Conservation (phyloP, 129 eudicot species). For the Daucus carota region DNA sequence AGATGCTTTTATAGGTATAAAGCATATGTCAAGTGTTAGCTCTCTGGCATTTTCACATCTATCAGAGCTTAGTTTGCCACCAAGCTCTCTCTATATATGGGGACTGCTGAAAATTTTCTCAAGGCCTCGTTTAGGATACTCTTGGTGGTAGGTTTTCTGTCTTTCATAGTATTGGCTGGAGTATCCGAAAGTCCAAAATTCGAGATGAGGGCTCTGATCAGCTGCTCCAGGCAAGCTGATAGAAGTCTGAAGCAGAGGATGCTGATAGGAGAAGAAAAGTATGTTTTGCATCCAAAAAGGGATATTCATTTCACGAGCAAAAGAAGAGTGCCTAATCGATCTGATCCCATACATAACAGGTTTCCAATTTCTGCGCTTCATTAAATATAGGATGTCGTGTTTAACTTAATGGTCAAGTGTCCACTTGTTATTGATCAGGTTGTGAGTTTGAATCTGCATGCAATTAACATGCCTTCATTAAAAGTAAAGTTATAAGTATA, state of each 20-base stretch:
- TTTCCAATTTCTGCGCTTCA: background rate
- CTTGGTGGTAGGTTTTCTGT: constrained; percentile 16
- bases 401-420: too few relatives aligned
- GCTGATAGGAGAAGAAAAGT: constrained; percentile 10
- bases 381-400: too few relatives aligned
- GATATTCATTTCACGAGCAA: constrained; percentile 6
- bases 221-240: background rate
- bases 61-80: background rate
- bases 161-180: constrained; percentile 25
- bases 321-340: constrained; percentile 12
- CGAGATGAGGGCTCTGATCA: constrained; percentile 4
- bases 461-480: too few relatives aligned
- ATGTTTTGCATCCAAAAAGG: background rate
- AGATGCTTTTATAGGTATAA: background rate
- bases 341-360: constrained; percentile 14
- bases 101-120: constrained; percentile 16
- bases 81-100: constrained; percentile 14
- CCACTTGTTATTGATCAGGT: too few relatives aligned
- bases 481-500: too few relatives aligned
- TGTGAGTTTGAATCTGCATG: too few relatives aligned
- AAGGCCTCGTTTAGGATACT: constrained; percentile 23
- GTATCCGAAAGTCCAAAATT: constrained; percentile 9
- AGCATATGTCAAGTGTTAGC: background rate
- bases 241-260: constrained; percentile 10
- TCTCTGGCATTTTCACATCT: background rate